A percentile compares a stretch with the other conserved stretches of the same genome.
Conservation (phyloP, 345 rosid species). For the Euphorbia lathyris region DNA sequence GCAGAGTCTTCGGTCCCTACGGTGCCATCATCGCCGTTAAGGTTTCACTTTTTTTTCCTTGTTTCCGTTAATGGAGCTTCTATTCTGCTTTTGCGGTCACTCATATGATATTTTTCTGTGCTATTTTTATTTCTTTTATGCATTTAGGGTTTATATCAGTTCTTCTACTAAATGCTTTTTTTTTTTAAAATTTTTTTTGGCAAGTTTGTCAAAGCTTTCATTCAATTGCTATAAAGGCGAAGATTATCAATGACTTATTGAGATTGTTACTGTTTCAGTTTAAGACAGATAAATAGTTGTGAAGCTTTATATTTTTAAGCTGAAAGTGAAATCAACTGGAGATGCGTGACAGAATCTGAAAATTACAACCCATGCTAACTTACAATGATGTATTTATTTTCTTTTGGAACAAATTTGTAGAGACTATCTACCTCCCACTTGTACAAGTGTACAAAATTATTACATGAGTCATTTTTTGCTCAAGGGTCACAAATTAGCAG, state of each 20-base stretch:
- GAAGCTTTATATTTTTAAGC: too few species aligned
- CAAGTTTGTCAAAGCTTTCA: neutral
- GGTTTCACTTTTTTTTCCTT: slow-evolving; percentile 29
- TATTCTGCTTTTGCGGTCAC: neutral
- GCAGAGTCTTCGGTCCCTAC: slow-evolving; percentile 56
- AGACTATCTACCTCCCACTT: too few species aligned
- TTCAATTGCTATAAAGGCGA: neutral
- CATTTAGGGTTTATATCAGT: neutral
- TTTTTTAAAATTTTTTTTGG: neutral
- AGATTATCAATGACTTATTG: neutral
- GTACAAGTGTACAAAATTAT: too few species aligned
- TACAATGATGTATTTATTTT: too few species aligned
- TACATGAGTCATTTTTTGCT: too few species aligned
- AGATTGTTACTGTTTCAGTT: too few species aligned
- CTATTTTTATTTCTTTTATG: neutral
- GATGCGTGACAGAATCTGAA: neutral
- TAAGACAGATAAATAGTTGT: too few species aligned
- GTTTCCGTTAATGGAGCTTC: neutral
- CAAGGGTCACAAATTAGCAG: too few species aligned
- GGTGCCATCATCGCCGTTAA: slow-evolving; percentile 70
- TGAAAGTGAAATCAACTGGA: too few species aligned
- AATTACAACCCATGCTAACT: neutral
- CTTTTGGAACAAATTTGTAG: too few species aligned
- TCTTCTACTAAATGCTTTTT: neutral
- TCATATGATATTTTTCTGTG: too few species aligned